phyloP scores from a whole-genome alignment of 225 moss, liverwort and hornwort genomes.

The Straminergon stramineum region DNA sequence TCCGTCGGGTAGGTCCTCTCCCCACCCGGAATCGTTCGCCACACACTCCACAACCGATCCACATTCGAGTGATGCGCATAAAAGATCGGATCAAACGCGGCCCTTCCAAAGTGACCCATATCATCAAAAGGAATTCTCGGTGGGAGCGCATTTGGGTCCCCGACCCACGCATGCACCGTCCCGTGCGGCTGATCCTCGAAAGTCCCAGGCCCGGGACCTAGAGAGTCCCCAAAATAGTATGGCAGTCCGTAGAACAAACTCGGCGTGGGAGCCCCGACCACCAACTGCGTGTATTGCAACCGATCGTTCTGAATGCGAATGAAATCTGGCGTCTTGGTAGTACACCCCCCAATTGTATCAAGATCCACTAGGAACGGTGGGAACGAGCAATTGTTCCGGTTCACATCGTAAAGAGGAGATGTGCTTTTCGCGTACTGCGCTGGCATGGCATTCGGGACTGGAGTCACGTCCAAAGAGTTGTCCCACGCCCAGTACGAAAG shows the following conservation, averaged over 20 bases:
- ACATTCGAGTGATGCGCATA: constrained; percentile 7
- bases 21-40: not conserved
- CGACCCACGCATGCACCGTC: not conserved
- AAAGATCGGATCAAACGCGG: not conserved
- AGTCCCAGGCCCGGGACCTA: not conserved
- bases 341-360: not conserved
- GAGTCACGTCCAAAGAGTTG: constrained; percentile 3
- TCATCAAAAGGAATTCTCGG: not conserved
- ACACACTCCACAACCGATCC: constrained; percentile 11
- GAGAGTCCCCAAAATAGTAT: not conserved
- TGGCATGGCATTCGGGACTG: constrained; percentile 3
- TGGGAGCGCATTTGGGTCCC: not conserved
- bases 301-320: constrained; percentile 6
- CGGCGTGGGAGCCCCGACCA: not conserved
- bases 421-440: not conserved
- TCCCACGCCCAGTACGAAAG: constrained; percentile 61
- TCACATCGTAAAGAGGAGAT: constrained; percentile 11
- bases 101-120: constrained; percentile 5
- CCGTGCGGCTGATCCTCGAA: constrained; percentile 24
- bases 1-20: not conserved
- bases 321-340: not conserved
- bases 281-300: constrained; percentile 9
- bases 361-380: constrained; percentile 5
- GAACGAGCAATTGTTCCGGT: constrained; percentile 28
- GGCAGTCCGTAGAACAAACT: constrained; percentile 10